phyloP scores from a whole-genome alignment of 2,329 filamentous ascomycete genomes.

The Cladobotryum protrusum region DNA sequence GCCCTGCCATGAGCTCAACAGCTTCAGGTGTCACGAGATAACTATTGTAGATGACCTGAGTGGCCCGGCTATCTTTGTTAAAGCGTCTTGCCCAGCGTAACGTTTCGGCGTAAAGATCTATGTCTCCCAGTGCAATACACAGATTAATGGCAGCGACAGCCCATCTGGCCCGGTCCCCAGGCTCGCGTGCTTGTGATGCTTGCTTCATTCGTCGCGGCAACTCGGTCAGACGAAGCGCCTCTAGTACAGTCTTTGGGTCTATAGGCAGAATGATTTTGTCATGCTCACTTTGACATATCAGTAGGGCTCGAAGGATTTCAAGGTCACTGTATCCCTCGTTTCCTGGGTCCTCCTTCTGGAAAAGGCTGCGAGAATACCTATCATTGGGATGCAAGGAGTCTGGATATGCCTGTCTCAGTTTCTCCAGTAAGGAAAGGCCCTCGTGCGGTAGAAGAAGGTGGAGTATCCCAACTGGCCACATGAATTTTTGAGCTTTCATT shows the following conservation, averaged over 20 bases:
- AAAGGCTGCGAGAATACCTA: neutral
- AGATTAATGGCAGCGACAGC: slow-evolving; percentile 21
- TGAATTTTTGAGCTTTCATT: neutral
- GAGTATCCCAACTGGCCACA: neutral
- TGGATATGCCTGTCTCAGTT: neutral
- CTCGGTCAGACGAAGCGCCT: slow-evolving; percentile 11
- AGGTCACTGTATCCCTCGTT: neutral
- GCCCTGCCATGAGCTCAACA: slow-evolving; percentile 6
- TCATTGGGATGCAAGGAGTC: neutral
- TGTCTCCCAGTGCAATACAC: slow-evolving; percentile 19
- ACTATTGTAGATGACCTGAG: slow-evolving; percentile 14
- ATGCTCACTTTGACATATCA: neutral
- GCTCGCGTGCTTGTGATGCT: slow-evolving; percentile 18
- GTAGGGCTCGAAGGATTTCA: neutral
- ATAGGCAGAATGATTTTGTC: neutral
- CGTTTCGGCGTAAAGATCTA: slow-evolving; percentile 18
- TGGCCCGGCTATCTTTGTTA: slow-evolving; percentile 20
- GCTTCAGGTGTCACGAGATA: slow-evolving; percentile 15
- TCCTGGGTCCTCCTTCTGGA: neutral
- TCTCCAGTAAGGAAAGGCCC: neutral
- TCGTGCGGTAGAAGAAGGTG: neutral
- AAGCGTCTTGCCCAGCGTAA: slow-evolving; percentile 25
- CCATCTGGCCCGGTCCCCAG: slow-evolving; percentile 20
- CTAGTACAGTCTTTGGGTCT: neutral
- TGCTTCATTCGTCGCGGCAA: slow-evolving; percentile 17